Evolutionary conservation across 495 filamentous ascomycete genomes (phyloP), one percentile per base, ranked within the genome.

Genomic region (Cetradonia linearis): DNA sequence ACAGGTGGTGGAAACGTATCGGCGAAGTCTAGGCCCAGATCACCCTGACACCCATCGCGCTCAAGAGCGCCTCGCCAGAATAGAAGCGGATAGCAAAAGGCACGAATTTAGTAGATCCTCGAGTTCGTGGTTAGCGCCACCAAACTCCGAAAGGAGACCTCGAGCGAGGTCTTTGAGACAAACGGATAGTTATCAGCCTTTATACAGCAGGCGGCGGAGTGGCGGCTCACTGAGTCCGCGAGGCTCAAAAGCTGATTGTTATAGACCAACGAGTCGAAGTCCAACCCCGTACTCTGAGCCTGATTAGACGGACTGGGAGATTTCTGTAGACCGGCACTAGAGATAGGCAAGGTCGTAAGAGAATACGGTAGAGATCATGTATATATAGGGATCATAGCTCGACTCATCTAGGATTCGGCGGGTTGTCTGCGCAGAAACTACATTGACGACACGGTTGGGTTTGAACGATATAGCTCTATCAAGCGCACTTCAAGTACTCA

Each of bases 131-230:
- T 30, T 54, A 25, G 18, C 1, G 28, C 18, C 11, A 34, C 31
- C 4, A 34, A n/a, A 20, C 20, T 1, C 28, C 20, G 50, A 54
- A 36, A 36, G 18, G 8, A 54, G 10, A 33, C 14, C 50, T 30
- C 50, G 50, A 25, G 28, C 31, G 8, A n/a, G n/a, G 3, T 34
- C 18, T 31, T 14, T 36, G 11, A 8, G 50, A 3, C 31, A 16
- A n/a, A 11, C 50, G 13, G 50, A 54, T 30, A 54, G 50, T 30
- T 54, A 54, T 34, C 50, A 23, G n/a, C 50, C 31, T 54, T 34
- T 30, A 11, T 25, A 54, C 31, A 20, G 31, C 7, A 54, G 50
- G 20, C 18, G n/a, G 30, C 18, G 28, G 50, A 54, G 50, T 23
- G 50, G 28, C 20, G 50, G 50, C 9, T 54, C 28, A 3, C 8